phyloP scores from a whole-genome alignment of 331 rosid genomes.

The Acacia concinna region DNA sequence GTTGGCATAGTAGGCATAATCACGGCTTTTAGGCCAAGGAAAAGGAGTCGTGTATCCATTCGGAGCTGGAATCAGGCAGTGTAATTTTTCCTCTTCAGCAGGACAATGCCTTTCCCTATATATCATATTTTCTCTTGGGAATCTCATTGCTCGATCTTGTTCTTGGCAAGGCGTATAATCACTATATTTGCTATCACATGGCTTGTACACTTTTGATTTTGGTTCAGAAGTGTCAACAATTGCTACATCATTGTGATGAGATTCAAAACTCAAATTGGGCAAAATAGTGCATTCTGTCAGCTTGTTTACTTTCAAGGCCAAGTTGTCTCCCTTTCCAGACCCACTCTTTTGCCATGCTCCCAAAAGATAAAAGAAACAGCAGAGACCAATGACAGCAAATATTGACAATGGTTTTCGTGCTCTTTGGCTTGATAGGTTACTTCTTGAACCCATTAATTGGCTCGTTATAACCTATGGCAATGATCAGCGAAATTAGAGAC shows the following conservation, averaged over 20 bases:
- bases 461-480: constrained; percentile 32
- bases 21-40: constrained; percentile 96
- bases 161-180: constrained; percentile 99
- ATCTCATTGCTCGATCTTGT: constrained; percentile 90
- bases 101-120: constrained; percentile 99
- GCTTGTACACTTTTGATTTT: constrained; percentile 64
- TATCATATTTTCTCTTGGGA: constrained; percentile 93
- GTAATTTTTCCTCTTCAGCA: constrained; percentile 70
- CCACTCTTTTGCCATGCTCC: constrained; percentile 98
- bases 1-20: constrained; percentile 81
- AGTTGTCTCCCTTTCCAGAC: constrained; percentile 74
- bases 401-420: constrained; percentile 66
- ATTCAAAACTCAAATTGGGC: constrained; percentile 69
- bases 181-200: constrained; percentile 59
- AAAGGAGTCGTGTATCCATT: constrained; percentile 80
- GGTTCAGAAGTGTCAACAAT: constrained; percentile 52
- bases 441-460: constrained; percentile 69
- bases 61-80: constrained; percentile 91
- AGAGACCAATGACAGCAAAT: constrained; percentile 73
- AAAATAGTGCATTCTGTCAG: constrained; percentile 62
- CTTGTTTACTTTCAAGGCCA: constrained; percentile 65
- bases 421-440: constrained; percentile 51
- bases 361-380: constrained; percentile 89
- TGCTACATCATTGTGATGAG: constrained; percentile 65
- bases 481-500: constrained; percentile 23